phyloP scores from a whole-genome alignment of 1,284 basidiomycete genomes.

The Pseudozyma sp. region DNA sequence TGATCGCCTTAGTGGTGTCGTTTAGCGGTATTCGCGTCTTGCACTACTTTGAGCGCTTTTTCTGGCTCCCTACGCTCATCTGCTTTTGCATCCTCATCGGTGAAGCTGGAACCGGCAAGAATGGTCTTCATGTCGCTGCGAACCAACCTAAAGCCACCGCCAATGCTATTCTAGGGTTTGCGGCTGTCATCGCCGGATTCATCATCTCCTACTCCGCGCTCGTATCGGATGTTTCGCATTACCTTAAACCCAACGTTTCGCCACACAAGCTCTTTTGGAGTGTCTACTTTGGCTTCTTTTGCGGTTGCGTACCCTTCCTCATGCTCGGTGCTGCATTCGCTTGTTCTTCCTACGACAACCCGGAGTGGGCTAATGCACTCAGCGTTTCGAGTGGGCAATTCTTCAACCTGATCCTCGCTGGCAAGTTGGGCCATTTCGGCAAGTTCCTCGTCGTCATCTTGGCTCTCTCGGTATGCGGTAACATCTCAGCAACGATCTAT shows the following conservation, averaged over 20 bases:
- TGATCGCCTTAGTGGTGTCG: slow-evolving; percentile 81
- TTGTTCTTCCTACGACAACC: slow-evolving; percentile 74
- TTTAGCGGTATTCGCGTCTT: slow-evolving; percentile 83
- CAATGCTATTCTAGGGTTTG: slow-evolving; percentile 73
- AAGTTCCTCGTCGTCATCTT: slow-evolving; percentile 87
- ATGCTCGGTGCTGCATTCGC: slow-evolving; percentile 74
- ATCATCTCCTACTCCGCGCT: slow-evolving; percentile 72
- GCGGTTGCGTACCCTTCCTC: slow-evolving; percentile 74
- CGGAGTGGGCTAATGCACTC: slow-evolving; percentile 71
- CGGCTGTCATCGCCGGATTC: slow-evolving; percentile 75
- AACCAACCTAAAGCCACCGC: slow-evolving; percentile 72
- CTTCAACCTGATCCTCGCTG: slow-evolving; percentile 79
- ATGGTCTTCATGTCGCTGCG: slow-evolving; percentile 72
- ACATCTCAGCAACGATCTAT: slow-evolving; percentile 81
- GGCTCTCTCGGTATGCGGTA: slow-evolving; percentile 79
- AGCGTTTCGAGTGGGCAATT: slow-evolving; percentile 75
- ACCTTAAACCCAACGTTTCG: slow-evolving; percentile 71
- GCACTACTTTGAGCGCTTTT: slow-evolving; percentile 76
- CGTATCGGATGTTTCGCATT: slow-evolving; percentile 67
- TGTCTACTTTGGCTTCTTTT: slow-evolving; percentile 75
- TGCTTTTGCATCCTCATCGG: slow-evolving; percentile 74
- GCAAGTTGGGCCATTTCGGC: slow-evolving; percentile 77
- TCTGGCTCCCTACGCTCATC: slow-evolving; percentile 83
- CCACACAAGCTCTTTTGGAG: slow-evolving; percentile 73
- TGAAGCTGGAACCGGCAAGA: slow-evolving; percentile 73